Conservation (phyloP, 345 rosid genomes). For the Bruguiera parviflora region DNA sequence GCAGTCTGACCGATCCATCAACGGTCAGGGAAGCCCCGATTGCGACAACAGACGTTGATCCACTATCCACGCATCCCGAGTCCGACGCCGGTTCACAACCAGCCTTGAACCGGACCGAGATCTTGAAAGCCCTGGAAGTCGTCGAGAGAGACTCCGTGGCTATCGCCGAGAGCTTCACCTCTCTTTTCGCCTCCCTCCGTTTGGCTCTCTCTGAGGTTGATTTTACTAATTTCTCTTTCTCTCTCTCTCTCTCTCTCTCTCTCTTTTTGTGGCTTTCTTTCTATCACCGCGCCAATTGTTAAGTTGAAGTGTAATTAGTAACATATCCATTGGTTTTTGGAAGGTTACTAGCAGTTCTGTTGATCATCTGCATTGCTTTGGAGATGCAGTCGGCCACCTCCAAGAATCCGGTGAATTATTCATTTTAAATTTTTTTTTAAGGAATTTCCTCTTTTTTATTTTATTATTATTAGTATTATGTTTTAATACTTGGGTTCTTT, state of each 20-base stretch:
- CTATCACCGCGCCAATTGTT: neutral
- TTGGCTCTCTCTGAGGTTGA: slow-evolving; percentile 76
- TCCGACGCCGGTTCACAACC: slow-evolving; percentile 22
- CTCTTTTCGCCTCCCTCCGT: slow-evolving; percentile 79
- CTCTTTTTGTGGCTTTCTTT: slow-evolving; percentile 1
- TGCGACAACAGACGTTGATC: slow-evolving; percentile 15
- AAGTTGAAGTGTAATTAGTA: neutral
- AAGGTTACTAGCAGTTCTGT: slow-evolving; percentile 66
- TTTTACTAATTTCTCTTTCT: neutral
- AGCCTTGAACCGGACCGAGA: slow-evolving; percentile 40
- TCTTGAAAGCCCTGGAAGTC: slow-evolving; percentile 61
- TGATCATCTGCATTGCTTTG: slow-evolving; percentile 83
- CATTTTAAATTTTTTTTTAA: neutral
- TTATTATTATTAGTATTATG: too few species aligned
- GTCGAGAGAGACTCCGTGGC: slow-evolving; percentile 82
- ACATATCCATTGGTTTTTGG: neutral
- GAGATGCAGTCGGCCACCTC: slow-evolving; percentile 71
- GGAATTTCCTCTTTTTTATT: neutral
- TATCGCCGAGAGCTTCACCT: slow-evolving; percentile 78
- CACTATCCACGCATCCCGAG: slow-evolving; percentile 17
- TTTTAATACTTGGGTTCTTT: too few species aligned
- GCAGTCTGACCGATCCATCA: slow-evolving; percentile 6
- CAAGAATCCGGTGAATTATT: slow-evolving; percentile 61
- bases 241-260: neutral
- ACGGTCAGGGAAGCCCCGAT: neutral